These are phyloP conservation scores for Candida corydali DNA, from an alignment of 805 yeast genomes.

Conservation along the genomic window DNA sequence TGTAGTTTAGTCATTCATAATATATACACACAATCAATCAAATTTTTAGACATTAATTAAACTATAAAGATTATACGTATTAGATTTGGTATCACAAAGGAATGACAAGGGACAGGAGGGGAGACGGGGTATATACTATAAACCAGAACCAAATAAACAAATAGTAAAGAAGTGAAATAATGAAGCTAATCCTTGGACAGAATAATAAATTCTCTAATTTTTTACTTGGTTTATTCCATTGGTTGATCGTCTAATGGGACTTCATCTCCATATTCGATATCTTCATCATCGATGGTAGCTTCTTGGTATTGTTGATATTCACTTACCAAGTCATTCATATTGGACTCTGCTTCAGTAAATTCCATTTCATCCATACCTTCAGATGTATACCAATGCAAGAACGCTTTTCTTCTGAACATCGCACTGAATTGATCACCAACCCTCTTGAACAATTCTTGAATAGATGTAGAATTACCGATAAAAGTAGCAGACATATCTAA, in stretches of 20 bases:
- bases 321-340: slow-evolving; percentile 81
- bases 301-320: slow-evolving; percentile 93
- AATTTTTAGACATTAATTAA: not conserved
- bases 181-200: not conserved
- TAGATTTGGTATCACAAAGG: not conserved
- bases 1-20: not conserved
- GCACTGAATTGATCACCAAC: slow-evolving; percentile 86
- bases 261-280: slow-evolving; percentile 65
- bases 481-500: slow-evolving; percentile 89
- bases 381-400: slow-evolving; percentile 92
- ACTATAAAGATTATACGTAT: slow-evolving; percentile 3
- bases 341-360: slow-evolving; percentile 90
- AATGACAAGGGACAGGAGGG: not conserved
- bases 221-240: slow-evolving; percentile 34
- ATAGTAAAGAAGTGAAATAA: slow-evolving; percentile 8
- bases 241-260: slow-evolving; percentile 51
- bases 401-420: slow-evolving; percentile 91
- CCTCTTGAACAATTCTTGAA: slow-evolving; percentile 86
- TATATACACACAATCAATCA: not conserved
- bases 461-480: slow-evolving; percentile 89
- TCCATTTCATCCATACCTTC: slow-evolving; percentile 97
- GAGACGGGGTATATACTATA: slow-evolving; percentile 6
- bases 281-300: slow-evolving; percentile 66
- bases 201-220: not conserved
- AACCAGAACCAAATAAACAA: slow-evolving; percentile 7